phyloP scores from a whole-genome alignment of 257 asterid species.

The Gentiana dahurica region DNA sequence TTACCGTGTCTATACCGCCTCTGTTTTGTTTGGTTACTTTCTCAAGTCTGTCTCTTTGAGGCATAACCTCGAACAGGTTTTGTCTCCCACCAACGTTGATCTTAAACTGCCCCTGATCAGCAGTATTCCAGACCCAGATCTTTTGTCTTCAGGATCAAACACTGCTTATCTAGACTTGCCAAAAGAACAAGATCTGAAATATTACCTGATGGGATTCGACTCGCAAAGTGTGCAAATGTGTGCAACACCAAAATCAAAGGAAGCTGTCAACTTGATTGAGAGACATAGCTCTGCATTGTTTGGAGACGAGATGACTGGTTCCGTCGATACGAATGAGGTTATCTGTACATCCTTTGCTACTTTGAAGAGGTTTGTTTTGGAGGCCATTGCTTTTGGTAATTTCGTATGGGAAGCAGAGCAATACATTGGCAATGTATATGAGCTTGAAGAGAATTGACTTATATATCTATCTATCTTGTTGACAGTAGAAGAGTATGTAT shows the following conservation, averaged over 20 bases:
- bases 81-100: slow-evolving; percentile 17
- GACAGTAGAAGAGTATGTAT: neutral
- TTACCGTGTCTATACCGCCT: slow-evolving; percentile 48
- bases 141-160: slow-evolving; percentile 24
- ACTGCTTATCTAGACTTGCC: slow-evolving; percentile 17
- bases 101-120: slow-evolving; percentile 9
- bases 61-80: slow-evolving; percentile 46
- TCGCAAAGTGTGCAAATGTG: slow-evolving; percentile 42
- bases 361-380: slow-evolving; percentile 69
- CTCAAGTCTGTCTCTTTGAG: slow-evolving; percentile 65
- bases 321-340: slow-evolving; percentile 27
- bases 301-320: slow-evolving; percentile 36
- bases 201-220: slow-evolving; percentile 55
- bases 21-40: slow-evolving; percentile 73
- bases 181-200: slow-evolving; percentile 23
- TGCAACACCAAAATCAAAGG: slow-evolving; percentile 61
- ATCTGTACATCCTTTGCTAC: slow-evolving; percentile 64
- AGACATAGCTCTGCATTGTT: slow-evolving; percentile 65
- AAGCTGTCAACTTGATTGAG: slow-evolving; percentile 54
- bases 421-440: slow-evolving; percentile 33
- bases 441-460: slow-evolving; percentile 46
- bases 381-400: slow-evolving; percentile 81
- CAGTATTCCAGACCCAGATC: slow-evolving; percentile 18
- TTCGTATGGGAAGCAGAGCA: slow-evolving; percentile 74
- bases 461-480: neutral